Evolutionary conservation across 768 basidiomycete species (phyloP).

Genomic region (Panaeolus cyanescens): DNA sequence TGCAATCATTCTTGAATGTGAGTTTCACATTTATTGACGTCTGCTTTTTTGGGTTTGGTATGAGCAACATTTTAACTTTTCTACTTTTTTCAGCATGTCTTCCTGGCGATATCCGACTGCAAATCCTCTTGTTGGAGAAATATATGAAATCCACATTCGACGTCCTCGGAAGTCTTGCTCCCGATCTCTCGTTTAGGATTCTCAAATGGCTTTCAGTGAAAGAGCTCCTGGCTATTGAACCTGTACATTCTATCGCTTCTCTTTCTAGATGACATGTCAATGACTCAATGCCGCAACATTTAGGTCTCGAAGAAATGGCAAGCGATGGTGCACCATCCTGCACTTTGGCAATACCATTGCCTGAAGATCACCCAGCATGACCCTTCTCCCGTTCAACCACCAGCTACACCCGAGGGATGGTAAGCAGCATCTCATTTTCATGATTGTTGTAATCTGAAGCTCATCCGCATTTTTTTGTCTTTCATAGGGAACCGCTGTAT

Average conservation of each 20-base stretch:
- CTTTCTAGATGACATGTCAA: conserved; percentile 16
- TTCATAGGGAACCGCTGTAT: conserved; percentile 59
- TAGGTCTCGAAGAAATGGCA: conserved; percentile 51
- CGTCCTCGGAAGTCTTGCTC: conserved; percentile 71
- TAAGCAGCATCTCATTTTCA: conserved; percentile 33
- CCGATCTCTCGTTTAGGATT: conserved; percentile 64
- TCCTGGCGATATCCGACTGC: conserved; percentile 83
- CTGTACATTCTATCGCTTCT: conserved; percentile 36
- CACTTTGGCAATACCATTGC: conserved; percentile 79
- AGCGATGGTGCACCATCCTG: conserved; percentile 56
- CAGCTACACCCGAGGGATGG: conserved; percentile 73
- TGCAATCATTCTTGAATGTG: conserved; percentile 63
- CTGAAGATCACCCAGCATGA: conserved; percentile 72
- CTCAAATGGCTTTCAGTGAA: conserved; percentile 55
- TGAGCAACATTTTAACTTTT: conserved; percentile 7
- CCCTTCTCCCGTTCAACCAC: conserved; percentile 64
- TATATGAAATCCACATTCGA: conserved; percentile 85
- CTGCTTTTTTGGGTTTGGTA: conserved; percentile 4
- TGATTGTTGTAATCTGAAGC: not conserved
- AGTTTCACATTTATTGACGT: conserved; percentile 17
- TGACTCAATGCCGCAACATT: conserved; percentile 40
- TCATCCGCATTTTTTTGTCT: not conserved
- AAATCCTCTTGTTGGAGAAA: conserved; percentile 83
- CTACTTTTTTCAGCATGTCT: conserved; percentile 54
- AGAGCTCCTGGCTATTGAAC: conserved; percentile 62